Conservation (phyloP, 768 basidiomycete species). For the Sarcomyxa edulis region DNA sequence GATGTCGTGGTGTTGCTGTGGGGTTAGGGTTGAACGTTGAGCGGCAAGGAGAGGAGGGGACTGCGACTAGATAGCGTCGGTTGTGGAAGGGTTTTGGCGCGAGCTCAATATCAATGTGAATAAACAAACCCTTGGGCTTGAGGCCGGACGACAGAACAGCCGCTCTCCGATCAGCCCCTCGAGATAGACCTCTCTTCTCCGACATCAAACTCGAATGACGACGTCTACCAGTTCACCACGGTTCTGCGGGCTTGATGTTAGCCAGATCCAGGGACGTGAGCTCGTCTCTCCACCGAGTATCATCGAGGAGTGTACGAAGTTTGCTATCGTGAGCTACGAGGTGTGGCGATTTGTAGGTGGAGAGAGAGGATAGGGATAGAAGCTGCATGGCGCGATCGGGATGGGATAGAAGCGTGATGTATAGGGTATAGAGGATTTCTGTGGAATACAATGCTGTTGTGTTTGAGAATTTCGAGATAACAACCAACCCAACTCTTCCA, state of each 20-base stretch:
- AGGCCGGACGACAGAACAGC: too few species aligned
- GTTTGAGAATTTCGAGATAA: slow-evolving; percentile 84
- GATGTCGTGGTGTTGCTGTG: too few species aligned
- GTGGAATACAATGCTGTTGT: slow-evolving; percentile 81
- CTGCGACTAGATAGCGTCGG: too few species aligned
- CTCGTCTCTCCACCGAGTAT: slow-evolving; percentile 86
- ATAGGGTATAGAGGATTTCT: slow-evolving; percentile 57
- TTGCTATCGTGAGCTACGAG: slow-evolving; percentile 56
- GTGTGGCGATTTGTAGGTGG: slow-evolving; percentile 72
- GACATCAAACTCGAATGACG: slow-evolving; percentile 76
- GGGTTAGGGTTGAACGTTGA: too few species aligned
- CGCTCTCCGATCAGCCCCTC: slow-evolving; percentile 63
- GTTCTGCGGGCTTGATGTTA: slow-evolving; percentile 44
- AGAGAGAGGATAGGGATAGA: slow-evolving; percentile 69
- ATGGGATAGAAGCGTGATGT: slow-evolving; percentile 73
- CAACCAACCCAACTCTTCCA: slow-evolving; percentile 58
- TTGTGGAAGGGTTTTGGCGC: too few species aligned
- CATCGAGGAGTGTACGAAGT: slow-evolving; percentile 70
- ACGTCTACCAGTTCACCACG: slow-evolving; percentile 65
- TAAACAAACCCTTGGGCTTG: too few species aligned
- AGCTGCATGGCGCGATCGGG: slow-evolving; percentile 78
- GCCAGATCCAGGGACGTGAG: slow-evolving; percentile 66
- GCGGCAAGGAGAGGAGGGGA: too few species aligned
- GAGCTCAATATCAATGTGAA: too few species aligned
- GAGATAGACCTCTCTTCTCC: slow-evolving; percentile 65